These are phyloP conservation scores for Globisporangium emineosum DNA, from an alignment of 352 stramenopile species.

Conservation along the genomic window DNA sequence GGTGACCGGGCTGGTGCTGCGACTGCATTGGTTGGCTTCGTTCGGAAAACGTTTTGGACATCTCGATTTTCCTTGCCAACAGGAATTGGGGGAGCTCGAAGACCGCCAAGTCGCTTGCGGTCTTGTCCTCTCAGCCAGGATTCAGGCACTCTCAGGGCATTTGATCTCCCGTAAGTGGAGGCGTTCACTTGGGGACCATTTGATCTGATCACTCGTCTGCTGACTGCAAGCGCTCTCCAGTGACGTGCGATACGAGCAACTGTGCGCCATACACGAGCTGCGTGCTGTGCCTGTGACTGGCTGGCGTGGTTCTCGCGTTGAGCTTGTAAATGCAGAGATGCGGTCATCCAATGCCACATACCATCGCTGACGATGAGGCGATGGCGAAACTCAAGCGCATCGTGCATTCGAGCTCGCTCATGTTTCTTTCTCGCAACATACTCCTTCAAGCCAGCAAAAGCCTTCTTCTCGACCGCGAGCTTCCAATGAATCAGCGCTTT, in stretches of 20 bases:
- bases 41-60: neutral
- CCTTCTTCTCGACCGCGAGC: constrained; percentile 16
- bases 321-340: constrained; percentile 15
- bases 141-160: neutral
- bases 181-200: neutral
- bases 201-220: neutral
- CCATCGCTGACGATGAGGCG: constrained; percentile 17
- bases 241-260: constrained; percentile 21
- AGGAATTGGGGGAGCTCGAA: constrained; percentile 2
- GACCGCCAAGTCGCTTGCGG: neutral
- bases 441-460: constrained; percentile 6
- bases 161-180: neutral
- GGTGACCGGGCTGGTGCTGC: neutral
- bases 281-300: constrained; percentile 8
- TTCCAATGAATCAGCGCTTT: constrained; percentile 22
- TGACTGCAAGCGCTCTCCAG: constrained; percentile 15
- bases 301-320: constrained; percentile 14
- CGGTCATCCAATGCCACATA: constrained; percentile 20
- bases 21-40: neutral
- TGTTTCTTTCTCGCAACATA: constrained; percentile 8
- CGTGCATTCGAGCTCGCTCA: constrained; percentile 16
- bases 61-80: constrained; percentile 7
- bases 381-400: constrained; percentile 22
- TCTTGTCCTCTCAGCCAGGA: neutral
- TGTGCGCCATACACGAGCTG: constrained; percentile 16